Conservation (phyloP, 2,329 filamentous ascomycete genomes). For the Aspergillus proliferans region DNA sequence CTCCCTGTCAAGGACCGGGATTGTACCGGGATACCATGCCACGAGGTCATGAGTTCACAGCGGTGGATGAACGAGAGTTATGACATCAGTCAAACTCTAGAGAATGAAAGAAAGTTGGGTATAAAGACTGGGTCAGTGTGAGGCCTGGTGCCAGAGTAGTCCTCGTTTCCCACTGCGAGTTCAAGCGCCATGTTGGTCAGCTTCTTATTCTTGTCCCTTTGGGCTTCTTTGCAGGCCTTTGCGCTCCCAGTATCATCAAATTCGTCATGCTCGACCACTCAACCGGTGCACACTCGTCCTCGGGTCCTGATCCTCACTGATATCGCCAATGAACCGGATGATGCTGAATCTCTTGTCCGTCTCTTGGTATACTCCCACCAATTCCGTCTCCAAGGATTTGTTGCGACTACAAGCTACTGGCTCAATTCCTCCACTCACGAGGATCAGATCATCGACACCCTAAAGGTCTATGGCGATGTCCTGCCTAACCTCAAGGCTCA, state of each 20-base stretch:
- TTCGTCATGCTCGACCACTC: neutral
- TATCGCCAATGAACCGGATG: slow-evolving; percentile 43
- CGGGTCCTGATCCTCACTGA: slow-evolving; percentile 39
- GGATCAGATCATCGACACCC: slow-evolving; percentile 40
- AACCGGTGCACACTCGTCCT: slow-evolving; percentile 9
- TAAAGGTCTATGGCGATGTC: slow-evolving; percentile 41
- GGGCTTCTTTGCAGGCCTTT: neutral
- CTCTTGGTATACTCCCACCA: slow-evolving; percentile 44
- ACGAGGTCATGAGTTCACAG: no score
- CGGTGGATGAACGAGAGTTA: no score
- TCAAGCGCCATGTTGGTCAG: neutral
- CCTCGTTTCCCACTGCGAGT: neutral
- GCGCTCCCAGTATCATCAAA: neutral
- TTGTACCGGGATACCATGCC: no score
- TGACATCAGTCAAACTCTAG: no score
- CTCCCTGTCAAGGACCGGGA: no score
- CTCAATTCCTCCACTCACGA: slow-evolving; percentile 37
- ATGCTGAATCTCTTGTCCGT: slow-evolving; percentile 41
- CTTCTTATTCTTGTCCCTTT: neutral
- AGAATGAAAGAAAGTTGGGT: neutral
- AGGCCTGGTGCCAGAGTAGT: neutral
- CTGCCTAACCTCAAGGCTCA: slow-evolving; percentile 47
- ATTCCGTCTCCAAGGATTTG: slow-evolving; percentile 43
- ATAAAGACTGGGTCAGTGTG: neutral
- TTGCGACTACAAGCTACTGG: slow-evolving; percentile 44